Conservation (phyloP, 2,329 filamentous ascomycete species). For the Phaeosphaeriaceae sp. region DNA sequence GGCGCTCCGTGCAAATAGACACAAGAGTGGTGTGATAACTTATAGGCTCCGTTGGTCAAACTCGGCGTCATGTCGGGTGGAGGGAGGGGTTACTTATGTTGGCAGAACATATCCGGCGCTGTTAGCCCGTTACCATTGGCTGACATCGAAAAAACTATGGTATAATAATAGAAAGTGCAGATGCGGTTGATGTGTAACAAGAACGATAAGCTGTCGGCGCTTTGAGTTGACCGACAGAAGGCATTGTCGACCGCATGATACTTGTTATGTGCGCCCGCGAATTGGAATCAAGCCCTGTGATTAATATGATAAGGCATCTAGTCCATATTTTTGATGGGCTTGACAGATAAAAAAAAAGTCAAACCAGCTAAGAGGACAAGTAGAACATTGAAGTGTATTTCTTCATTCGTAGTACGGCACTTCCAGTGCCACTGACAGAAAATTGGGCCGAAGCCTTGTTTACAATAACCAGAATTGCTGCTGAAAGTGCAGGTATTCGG, state of each 20-base stretch:
- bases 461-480: background rate
- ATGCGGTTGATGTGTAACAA: slow-evolving; percentile 4
- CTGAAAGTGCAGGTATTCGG: background rate
- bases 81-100: background rate
- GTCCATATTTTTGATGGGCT: background rate
- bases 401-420: background rate
- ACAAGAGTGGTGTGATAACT: slow-evolving; percentile 1
- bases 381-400: background rate
- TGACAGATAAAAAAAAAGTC: no score
- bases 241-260: background rate
- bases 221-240: background rate
- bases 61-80: slow-evolving; percentile 15
- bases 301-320: background rate
- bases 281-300: background rate
- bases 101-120: slow-evolving; percentile 1
- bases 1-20: background rate
- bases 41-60: background rate
- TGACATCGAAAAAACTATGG: background rate
- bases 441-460: background rate
- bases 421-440: background rate
- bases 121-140: slow-evolving; percentile 1
- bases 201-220: background rate
- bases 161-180: background rate
- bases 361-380: background rate
- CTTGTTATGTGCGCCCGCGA: background rate